A percentile compares a stretch with the other conserved stretches of the same genome.
phyloP scores from a whole-genome alignment of 139 green algal species.

The Nannochloris sp. region DNA sequence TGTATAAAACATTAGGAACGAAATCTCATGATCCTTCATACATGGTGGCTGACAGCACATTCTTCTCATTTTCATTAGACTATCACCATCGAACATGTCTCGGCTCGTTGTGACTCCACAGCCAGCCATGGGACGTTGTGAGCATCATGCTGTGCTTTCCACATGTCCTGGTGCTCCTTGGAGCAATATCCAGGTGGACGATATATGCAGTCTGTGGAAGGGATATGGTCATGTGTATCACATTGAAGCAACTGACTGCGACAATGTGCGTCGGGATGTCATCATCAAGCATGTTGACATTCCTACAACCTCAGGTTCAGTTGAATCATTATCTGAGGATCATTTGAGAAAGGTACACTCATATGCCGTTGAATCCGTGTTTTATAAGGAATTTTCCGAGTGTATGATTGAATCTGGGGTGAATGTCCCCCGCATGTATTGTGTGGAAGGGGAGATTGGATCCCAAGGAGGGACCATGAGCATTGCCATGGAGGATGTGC shows the following conservation, averaged over 20 bases:
- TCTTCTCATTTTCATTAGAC: too few relatives aligned
- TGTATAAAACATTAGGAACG: too few relatives aligned
- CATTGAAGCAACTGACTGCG: not conserved
- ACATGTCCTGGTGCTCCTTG: not conserved
- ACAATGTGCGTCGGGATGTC: not conserved
- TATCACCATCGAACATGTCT: too few relatives aligned
- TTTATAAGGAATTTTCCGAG: slow-evolving; percentile 6
- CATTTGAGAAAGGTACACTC: slow-evolving; percentile 4
- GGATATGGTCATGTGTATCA: not conserved
- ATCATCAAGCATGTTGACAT: slow-evolving; percentile 1
- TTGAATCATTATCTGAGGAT: not conserved
- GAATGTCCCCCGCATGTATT: not conserved
- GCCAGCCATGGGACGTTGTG: too few relatives aligned
- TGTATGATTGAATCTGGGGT: not conserved
- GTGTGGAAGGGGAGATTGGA: not conserved
- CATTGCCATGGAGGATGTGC: not conserved
- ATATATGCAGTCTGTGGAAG: slow-evolving; percentile 1
- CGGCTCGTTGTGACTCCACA: too few relatives aligned
- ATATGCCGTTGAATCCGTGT: slow-evolving; percentile 8
- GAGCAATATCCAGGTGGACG: not conserved
- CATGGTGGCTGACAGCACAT: too few relatives aligned
- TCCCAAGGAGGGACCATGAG: not conserved
- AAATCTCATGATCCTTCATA: too few relatives aligned
- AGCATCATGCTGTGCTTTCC: too few relatives aligned
- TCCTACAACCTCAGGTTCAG: not conserved